Evolutionary conservation across 257 asterid genomes (phyloP).

Genomic region (Datura wrightii): DNA sequence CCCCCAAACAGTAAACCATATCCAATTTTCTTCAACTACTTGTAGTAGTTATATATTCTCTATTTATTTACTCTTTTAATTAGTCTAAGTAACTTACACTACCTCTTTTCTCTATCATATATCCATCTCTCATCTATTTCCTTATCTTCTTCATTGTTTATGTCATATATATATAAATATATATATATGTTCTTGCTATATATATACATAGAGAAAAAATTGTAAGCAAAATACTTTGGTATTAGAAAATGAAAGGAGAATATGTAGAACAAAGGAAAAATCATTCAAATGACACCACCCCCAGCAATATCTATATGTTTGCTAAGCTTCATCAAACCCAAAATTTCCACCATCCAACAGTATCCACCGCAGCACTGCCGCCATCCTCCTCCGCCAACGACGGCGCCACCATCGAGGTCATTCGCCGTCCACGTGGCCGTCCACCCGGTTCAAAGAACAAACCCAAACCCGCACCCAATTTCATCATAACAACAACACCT

Average conservation of each 20-base stretch:
- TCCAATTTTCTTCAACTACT: not conserved
- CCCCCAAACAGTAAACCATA: not conserved
- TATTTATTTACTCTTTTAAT: not conserved
- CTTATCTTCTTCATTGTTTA: not conserved
- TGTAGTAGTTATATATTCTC: not conserved
- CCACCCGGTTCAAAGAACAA: slow-evolving; percentile 81
- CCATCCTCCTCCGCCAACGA: slow-evolving; percentile 42
- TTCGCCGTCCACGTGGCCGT: slow-evolving; percentile 84
- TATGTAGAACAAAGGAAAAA: slow-evolving; percentile 44
- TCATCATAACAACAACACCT: slow-evolving; percentile 48
- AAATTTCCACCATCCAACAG: slow-evolving; percentile 31
- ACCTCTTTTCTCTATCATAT: not conserved
- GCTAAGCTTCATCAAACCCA: slow-evolving; percentile 54
- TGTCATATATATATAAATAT: no score
- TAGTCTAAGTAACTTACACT: not conserved
- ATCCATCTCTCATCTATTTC: not conserved
- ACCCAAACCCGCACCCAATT: slow-evolving; percentile 45
- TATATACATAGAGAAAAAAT: not conserved
- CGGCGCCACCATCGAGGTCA: slow-evolving; percentile 72
- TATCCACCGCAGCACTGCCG: slow-evolving; percentile 18
- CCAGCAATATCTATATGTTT: slow-evolving; percentile 47
- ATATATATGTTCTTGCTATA: no score
- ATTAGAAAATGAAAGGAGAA: slow-evolving; percentile 52
- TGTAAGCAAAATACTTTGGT: not conserved
- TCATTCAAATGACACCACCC: slow-evolving; percentile 1